Base-by-base conservation (phyloP, 2,329 filamentous ascomycete species). In the Penicillium sclerotigenum region DNA sequence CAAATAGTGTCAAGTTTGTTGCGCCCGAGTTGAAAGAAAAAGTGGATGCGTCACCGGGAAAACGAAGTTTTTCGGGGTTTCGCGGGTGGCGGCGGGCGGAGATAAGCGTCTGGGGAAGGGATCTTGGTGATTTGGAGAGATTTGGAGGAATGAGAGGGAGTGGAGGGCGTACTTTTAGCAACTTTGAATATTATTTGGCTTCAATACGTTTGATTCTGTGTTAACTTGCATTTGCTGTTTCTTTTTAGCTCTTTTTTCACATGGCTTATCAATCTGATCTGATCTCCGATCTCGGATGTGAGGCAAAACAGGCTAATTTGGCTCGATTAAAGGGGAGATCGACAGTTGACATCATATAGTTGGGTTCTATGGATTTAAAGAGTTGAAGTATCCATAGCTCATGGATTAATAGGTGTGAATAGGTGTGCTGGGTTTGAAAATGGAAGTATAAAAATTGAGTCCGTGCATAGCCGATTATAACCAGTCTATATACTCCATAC, bases 191-290 rank as follows among this genome's bases (percentile, higher is more conserved):
- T 31, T 18, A 20, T 51, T 26, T 5, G 6, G 13, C 18, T 36
- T 56, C 40, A 50, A 60, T 61, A 52, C 51, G 22, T 24, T 18
- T 18, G 34, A 18, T 46, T 48, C 33, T 55, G 47, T 24, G 33
- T 45, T 53, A 62, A 40, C 9, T 24, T 28, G 18, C 5, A 22
- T 20, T 22, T 13, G 13, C 50, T 20, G 22, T 24, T 42, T 36
- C 28, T 42, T 56, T n/a, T 43, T 36, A 10, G 22, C 28, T 42
- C 26, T 40, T 36, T 34, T 28, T 38, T 53, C 43, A 57, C 42
- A 38, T n/a, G 55, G 59, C 64, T 66, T 66, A 65, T 66, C 64
- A 64, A 63, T 61, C 59, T 55, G 50, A 62, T 65, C 58, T 66
- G 52, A 62, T 65, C 57, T 66, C 61, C 59, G 63, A 65, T 46